Conservation (phyloP, 2,329 filamentous ascomycete genomes). For the Aspergillus pseudonomiae region DNA sequence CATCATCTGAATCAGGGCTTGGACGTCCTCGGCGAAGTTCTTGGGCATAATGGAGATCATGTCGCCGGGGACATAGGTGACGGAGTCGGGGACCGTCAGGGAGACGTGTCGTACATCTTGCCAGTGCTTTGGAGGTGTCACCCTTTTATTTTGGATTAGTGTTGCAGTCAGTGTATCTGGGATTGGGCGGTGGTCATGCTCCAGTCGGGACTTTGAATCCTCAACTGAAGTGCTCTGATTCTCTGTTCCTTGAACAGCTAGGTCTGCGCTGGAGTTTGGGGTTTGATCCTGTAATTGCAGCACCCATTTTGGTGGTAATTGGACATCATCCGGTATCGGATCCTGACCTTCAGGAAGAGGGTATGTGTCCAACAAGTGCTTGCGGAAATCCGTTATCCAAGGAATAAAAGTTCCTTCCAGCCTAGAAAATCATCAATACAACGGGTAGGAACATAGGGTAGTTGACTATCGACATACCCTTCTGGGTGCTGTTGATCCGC, state of each 20-base stretch:
- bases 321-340: constrained; percentile 73
- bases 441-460: background rate
- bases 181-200: constrained; percentile 59
- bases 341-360: constrained; percentile 68
- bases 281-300: constrained; percentile 37
- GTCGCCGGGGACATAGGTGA: constrained; percentile 71
- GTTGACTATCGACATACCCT: constrained; percentile 61
- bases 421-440: constrained; percentile 47
- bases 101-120: constrained; percentile 88
- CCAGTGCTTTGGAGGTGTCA: constrained; percentile 80
- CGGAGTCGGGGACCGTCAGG: constrained; percentile 52
- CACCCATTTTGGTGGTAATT: constrained; percentile 75
- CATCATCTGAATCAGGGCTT: constrained; percentile 77
- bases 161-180: constrained; percentile 59
- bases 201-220: constrained; percentile 31
- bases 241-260: constrained; percentile 1
- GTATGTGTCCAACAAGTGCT: constrained; percentile 66
- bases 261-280: background rate
- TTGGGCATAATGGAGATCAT: constrained; percentile 82
- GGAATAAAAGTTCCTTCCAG: constrained; percentile 80
- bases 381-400: constrained; percentile 72
- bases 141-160: constrained; percentile 67
- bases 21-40: constrained; percentile 81
- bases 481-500: constrained; percentile 93
- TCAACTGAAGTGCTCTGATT: constrained; percentile 14